Conservation (phyloP, 352 stramenopile genomes). For the Pythium apleroticum region DNA sequence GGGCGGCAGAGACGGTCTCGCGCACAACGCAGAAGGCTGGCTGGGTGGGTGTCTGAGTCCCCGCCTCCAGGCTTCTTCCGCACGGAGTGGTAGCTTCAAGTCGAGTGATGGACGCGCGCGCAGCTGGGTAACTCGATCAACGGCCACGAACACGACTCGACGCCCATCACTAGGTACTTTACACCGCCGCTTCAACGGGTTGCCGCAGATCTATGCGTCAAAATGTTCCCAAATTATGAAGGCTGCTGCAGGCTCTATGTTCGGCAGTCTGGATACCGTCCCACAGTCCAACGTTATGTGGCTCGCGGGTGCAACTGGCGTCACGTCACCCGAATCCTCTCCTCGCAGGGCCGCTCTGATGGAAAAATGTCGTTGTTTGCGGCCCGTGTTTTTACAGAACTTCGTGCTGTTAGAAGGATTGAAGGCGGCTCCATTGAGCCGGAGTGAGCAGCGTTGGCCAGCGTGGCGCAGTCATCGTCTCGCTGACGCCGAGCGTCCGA, state of each 20-base stretch:
- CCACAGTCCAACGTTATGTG: not conserved
- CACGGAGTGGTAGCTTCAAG: not conserved
- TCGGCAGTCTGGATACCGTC: not conserved
- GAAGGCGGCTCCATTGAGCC: not conserved
- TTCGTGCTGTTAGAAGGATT: no score
- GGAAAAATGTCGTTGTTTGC: constrained; percentile 1
- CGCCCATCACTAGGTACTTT: not conserved
- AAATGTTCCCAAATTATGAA: not conserved
- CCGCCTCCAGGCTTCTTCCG: not conserved
- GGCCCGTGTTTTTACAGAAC: no score
- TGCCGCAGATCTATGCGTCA: no score
- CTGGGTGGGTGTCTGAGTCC: not conserved
- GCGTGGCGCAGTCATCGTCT: not conserved
- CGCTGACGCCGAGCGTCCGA: not conserved
- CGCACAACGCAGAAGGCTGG: not conserved
- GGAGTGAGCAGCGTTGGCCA: not conserved
- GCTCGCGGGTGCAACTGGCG: not conserved
- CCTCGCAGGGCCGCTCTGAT: not conserved
- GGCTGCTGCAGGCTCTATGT: not conserved
- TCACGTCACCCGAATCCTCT: not conserved
- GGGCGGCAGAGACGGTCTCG: not conserved
- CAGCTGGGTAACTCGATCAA: not conserved
- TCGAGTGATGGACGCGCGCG: not conserved
- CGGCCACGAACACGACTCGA: not conserved
- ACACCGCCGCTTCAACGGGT: no score